Percentiles rank a stretch among this genome's conserved stretches.
Evolutionary conservation across 768 basidiomycete genomes (phyloP).

Genomic region (Mycena capillaripes): DNA sequence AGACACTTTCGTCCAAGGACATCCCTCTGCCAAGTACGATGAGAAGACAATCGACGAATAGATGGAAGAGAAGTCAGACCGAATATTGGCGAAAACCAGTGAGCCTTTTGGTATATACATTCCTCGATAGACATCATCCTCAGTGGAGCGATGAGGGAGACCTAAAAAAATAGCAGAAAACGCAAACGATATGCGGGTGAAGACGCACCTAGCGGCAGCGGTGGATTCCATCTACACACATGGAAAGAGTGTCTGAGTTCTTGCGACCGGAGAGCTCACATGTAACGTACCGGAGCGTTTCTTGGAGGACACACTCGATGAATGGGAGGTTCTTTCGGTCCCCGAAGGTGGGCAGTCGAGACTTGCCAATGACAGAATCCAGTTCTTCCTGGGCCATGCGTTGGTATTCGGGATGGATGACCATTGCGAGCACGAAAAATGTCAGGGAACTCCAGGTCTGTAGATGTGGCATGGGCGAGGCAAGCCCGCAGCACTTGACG

Average conservation of each 20-base stretch:
- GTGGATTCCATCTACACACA: too few relatives aligned
- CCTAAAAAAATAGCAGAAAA: not conserved
- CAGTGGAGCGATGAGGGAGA: not conserved
- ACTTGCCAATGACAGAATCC: slow-evolving; percentile 39
- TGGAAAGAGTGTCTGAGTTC: not conserved
- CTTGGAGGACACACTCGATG: slow-evolving; percentile 35
- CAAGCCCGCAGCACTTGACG: too few relatives aligned
- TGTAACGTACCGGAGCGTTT: slow-evolving; percentile 14
- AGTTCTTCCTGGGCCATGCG: slow-evolving; percentile 42
- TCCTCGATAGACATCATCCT: slow-evolving; percentile 19
- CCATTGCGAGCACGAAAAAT: slow-evolving; percentile 44
- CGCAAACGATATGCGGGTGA: too few relatives aligned
- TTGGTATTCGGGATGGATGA: slow-evolving; percentile 42
- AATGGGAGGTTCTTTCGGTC: too few relatives aligned
- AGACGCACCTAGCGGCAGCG: too few relatives aligned
- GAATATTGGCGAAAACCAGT: not conserved
- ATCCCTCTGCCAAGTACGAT: not conserved
- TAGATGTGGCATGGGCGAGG: too few relatives aligned
- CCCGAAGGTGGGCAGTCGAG: slow-evolving; percentile 33
- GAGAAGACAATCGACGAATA: too few relatives aligned
- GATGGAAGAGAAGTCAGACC: too few relatives aligned
- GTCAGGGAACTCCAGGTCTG: slow-evolving; percentile 3
- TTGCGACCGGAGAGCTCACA: not conserved
- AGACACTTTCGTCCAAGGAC: too few relatives aligned
- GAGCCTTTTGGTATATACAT: slow-evolving; percentile 15